Evolutionary conservation across 2,329 filamentous ascomycete species (phyloP).

Genomic region (Thielaviopsis euricoi): DNA sequence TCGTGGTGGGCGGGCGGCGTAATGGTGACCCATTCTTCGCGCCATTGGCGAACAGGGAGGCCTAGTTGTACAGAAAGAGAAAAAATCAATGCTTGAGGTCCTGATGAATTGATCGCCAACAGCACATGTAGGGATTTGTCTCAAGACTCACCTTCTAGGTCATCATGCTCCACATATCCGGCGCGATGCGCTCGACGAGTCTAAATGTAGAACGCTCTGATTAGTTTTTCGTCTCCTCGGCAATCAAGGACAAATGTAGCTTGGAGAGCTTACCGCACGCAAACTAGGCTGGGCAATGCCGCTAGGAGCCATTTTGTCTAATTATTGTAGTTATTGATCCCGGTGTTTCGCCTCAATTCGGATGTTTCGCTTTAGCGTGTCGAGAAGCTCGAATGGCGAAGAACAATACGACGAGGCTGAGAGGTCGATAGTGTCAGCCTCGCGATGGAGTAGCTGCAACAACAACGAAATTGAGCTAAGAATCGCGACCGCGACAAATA

Average conservation of each 20-base stretch:
- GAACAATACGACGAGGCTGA: not conserved
- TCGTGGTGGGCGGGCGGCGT: slow-evolving; percentile 50
- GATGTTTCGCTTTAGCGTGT: too few species aligned
- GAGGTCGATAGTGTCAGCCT: not conserved
- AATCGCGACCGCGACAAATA: not conserved
- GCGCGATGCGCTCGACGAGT: slow-evolving; percentile 40
- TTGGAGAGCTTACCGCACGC: slow-evolving; percentile 3
- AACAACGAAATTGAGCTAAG: not conserved
- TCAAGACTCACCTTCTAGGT: slow-evolving; percentile 35
- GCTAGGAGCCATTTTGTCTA: slow-evolving; percentile 1
- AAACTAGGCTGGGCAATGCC: not conserved
- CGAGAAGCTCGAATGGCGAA: not conserved
- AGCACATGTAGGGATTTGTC: not conserved
- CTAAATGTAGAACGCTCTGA: slow-evolving; percentile 16
- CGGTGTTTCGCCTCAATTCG: too few species aligned
- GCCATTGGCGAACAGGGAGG: slow-evolving; percentile 82
- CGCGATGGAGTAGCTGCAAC: not conserved
- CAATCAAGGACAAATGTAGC: not conserved
- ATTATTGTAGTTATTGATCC: not conserved
- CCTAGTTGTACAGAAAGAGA: slow-evolving; percentile 41
- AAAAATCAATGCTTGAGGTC: not conserved
- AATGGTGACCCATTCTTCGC: slow-evolving; percentile 51
- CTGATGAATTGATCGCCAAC: not conserved
- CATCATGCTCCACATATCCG: slow-evolving; percentile 42
- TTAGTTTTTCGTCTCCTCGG: not conserved